Evolutionary conservation across 73 alveolate genomes (phyloP).

Genomic region (Breviolum minutum): DNA sequence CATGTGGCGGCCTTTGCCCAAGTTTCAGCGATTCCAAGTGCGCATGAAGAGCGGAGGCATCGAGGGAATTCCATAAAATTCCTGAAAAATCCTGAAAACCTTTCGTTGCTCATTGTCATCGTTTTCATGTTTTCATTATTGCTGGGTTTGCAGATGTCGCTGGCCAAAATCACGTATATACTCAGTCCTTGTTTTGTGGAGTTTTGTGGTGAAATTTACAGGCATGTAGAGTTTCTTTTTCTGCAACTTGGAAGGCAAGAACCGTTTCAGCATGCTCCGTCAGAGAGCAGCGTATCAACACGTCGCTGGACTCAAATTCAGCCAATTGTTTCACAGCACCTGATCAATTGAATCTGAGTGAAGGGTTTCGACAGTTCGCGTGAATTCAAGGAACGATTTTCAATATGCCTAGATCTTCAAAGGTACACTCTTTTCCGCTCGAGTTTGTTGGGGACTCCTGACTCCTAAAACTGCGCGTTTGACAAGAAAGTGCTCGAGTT

Average conservation of each 20-base stretch:
- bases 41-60: slow-evolving; percentile 27
- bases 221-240: no score
- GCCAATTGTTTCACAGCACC: background rate
- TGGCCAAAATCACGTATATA: no score
- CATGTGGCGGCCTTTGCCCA: slow-evolving; percentile 24
- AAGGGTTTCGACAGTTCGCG: no score
- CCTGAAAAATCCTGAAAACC: no score
- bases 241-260: slow-evolving; percentile 19
- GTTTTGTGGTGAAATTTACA: background rate
- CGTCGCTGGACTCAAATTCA: background rate
- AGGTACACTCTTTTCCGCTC: background rate
- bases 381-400: no score
- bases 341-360: background rate
- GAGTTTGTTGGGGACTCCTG: background rate
- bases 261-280: slow-evolving; percentile 62
- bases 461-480: background rate
- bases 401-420: slow-evolving; percentile 33
- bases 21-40: slow-evolving; percentile 28
- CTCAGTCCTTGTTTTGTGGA: background rate
- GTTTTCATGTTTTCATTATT: no score
- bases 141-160: no score
- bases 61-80: background rate
- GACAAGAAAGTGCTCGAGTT: background rate
- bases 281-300: slow-evolving; percentile 54
- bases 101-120: no score